Evolutionary conservation across 495 filamentous ascomycete genomes (phyloP), one percentile per base, ranked within the genome.

Genomic region (Aspergillus avenaceus): DNA sequence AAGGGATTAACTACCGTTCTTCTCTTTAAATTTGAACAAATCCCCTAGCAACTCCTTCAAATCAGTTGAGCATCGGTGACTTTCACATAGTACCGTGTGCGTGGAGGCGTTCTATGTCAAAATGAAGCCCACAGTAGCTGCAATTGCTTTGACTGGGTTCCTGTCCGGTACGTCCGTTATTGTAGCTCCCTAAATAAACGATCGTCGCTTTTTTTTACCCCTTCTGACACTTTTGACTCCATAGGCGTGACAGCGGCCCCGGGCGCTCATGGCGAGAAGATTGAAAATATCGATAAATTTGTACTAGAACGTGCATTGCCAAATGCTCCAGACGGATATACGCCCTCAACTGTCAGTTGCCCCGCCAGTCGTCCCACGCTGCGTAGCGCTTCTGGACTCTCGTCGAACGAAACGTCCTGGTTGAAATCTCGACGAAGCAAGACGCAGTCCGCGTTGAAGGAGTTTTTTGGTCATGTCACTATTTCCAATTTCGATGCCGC

Each of bases 401-500:
- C 88, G 0, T 48, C 72, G 19, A 71, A 85, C 34, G 90, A 96
- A 66, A 77, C 73, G 23, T 62, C 74, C 55, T 96, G 90, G 90
- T 67, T 87, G 16, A 45, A 79, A 23, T 52, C 51, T 18, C 69
- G 79, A 19, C 69, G 74, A 37, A 65, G 65, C 4, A 72, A 76
- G 46, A 88, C 85, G 0, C 54, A 88, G 27, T 61, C 77, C 3
- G 80, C 88, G n/a, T 76, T 95, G 80, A 77, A 73, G 24, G 76
- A 88, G 21, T 83, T 95, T 43, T 78, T 98, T 29, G 71, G 72
- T 13, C 81, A 86, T 52, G 70, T 90, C 51, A 83, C 82, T 45
- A 88, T 98, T 51, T 60, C 76, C 14, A 83, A 81, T 52, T 93
- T 93, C 54, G 87, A 98, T 64, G 86, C 84, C 13, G 74, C 61